phyloP scores from a whole-genome alignment of 1,139 yeast species.

The Eremothecium gossypii region DNA sequence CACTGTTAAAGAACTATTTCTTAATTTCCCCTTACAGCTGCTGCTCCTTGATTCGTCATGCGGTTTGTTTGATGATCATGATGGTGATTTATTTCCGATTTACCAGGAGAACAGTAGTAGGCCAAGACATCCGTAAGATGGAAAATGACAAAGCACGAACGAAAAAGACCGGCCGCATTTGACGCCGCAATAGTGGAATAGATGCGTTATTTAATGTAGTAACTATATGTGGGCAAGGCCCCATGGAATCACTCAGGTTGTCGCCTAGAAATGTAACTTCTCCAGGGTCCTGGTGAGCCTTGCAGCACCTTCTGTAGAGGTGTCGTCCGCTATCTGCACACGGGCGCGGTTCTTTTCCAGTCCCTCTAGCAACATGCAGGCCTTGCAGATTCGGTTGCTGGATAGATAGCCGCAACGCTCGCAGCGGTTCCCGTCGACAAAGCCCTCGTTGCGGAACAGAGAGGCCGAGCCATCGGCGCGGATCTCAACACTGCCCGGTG shows the following conservation, averaged over 20 bases:
- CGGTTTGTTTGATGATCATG: no score
- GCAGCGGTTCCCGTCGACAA: slow-evolving; percentile 63
- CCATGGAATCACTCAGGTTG: slow-evolving; percentile 13
- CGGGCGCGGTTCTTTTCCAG: slow-evolving; percentile 68
- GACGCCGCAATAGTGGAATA: neutral
- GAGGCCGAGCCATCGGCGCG: slow-evolving; percentile 54
- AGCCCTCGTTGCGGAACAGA: slow-evolving; percentile 25
- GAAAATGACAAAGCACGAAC: no score
- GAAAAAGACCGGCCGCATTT: no score
- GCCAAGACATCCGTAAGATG: no score
- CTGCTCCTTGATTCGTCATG: no score
- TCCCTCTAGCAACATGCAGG: slow-evolving; percentile 81
- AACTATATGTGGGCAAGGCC: neutral
- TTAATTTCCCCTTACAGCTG: no score
- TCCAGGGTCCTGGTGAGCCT: slow-evolving; percentile 57
- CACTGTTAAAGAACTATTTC: no score
- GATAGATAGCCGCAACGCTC: slow-evolving; percentile 88
- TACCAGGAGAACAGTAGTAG: no score
- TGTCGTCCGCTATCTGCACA: slow-evolving; percentile 43
- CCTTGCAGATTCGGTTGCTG: slow-evolving; percentile 82
- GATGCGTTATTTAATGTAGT: neutral
- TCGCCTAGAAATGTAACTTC: slow-evolving; percentile 44
- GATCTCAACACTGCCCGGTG: slow-evolving; percentile 39
- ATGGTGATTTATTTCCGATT: no score
- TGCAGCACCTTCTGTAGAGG: slow-evolving; percentile 57